A percentile compares a stretch with the other conserved stretches of the same genome.
These are phyloP conservation scores for Blastosporella zonata DNA, from an alignment of 1,284 basidiomycete genomes.

Conservation along the genomic window DNA sequence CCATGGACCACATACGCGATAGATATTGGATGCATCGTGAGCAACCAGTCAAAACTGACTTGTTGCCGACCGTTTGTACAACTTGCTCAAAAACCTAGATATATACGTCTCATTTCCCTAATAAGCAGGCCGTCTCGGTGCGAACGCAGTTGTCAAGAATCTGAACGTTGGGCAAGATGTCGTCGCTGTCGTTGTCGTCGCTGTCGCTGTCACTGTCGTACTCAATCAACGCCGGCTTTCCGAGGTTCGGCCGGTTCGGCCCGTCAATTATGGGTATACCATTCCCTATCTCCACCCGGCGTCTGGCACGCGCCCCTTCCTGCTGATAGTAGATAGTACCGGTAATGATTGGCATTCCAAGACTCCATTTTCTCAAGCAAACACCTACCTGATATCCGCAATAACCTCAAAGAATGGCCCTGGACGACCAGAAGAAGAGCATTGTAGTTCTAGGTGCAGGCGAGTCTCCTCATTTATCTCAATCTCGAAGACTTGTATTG, in stretches of 20 bases:
- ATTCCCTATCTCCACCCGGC: not conserved
- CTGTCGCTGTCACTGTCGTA: not conserved
- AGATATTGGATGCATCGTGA: conserved; percentile 35
- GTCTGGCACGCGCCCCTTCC: not conserved
- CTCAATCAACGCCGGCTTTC: not conserved
- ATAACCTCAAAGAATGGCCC: conserved; percentile 1
- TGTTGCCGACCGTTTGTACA: not conserved
- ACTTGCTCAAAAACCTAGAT: not conserved
- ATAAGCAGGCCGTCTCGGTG: not conserved
- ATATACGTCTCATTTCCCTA: not conserved
- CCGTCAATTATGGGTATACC: not conserved
- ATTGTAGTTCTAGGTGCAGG: conserved; percentile 21
- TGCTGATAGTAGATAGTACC: no score
- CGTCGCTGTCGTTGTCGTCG: not conserved
- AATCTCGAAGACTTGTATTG: not conserved
- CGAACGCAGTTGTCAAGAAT: not conserved
- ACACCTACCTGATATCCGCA: not conserved
- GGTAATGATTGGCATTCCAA: not conserved
- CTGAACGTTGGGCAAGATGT: not conserved
- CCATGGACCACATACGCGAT: conserved; percentile 33
- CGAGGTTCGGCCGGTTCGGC: not conserved
- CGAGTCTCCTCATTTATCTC: not conserved
- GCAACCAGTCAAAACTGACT: no score
- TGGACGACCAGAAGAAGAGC: conserved; percentile 4
- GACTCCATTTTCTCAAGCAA: not conserved